Evolutionary conservation across 331 rosid genomes (phyloP).

Genomic region (Rhamnella rubrinervis): DNA sequence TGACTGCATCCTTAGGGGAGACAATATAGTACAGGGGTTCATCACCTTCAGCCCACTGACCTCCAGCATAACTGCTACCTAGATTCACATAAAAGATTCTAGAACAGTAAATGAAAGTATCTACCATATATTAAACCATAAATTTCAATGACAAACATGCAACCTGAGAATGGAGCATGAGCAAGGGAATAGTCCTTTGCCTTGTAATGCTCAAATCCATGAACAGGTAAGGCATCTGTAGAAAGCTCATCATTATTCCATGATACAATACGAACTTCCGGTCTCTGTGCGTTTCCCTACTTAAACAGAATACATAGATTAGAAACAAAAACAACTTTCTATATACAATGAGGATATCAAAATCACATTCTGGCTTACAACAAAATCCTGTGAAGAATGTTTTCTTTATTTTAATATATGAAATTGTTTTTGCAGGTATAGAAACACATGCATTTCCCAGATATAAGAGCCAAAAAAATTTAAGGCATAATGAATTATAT

Average conservation of each 20-base stretch:
- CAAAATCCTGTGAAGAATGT: not conserved
- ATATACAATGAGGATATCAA: conserved; percentile 8
- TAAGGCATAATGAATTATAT: too few species aligned
- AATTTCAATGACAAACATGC: conserved; percentile 37
- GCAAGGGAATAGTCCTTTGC: conserved; percentile 98
- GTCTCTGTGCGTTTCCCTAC: conserved; percentile 97
- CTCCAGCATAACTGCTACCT: conserved; percentile 99
- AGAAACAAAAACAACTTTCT: conserved; percentile 19
- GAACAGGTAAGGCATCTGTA: conserved; percentile 94
- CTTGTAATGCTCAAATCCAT: conserved; percentile 96
- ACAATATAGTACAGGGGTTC: conserved; percentile 94
- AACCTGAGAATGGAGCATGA: conserved; percentile 99
- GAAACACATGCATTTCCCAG: not conserved
- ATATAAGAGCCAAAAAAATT: not conserved
- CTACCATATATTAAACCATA: conserved; percentile 22
- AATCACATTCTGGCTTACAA: conserved; percentile 10
- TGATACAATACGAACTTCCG: conserved; percentile 86
- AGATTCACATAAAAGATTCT: conserved; percentile 39
- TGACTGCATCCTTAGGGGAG: conserved; percentile 94
- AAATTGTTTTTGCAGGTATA: not conserved
- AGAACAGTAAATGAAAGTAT: conserved; percentile 29
- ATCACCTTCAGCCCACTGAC: conserved; percentile 99
- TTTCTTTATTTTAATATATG: too few species aligned
- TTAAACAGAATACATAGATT: conserved; percentile 33
- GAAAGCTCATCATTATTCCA: conserved; percentile 97